Percentiles rank a stretch among this genome's conserved stretches.
Evolutionary conservation across 2,329 filamentous ascomycete species (phyloP).

Genomic region (Pyrenophora graminea): DNA sequence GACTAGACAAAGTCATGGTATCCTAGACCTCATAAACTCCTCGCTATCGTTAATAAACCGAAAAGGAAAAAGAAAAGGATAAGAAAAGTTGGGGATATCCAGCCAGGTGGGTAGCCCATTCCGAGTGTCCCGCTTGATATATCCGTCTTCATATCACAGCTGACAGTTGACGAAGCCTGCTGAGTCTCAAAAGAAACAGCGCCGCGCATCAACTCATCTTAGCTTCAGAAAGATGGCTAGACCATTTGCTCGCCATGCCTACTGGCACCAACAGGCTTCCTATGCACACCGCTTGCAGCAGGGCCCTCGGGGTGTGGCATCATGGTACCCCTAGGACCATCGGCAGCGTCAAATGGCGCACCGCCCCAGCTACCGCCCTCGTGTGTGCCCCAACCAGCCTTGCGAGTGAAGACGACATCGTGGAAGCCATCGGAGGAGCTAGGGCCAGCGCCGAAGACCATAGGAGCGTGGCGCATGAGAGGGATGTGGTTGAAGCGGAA

Average conservation of each 20-base stretch:
- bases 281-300: conserved; percentile 29
- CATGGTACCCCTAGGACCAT: conserved; percentile 43
- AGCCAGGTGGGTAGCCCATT: too few species aligned
- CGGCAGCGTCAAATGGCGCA: conserved; percentile 50
- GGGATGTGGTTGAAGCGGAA: conserved; percentile 70
- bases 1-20: too few species aligned
- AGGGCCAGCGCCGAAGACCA: conserved; percentile 54
- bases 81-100: too few species aligned
- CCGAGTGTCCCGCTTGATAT: too few species aligned
- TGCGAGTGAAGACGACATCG: conserved; percentile 62
- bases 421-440: conserved; percentile 53
- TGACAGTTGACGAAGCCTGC: too few species aligned
- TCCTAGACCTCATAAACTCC: too few species aligned
- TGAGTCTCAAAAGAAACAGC: too few species aligned
- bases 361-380: conserved; percentile 48
- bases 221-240: background rate
- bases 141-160: too few species aligned
- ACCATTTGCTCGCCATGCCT: conserved; percentile 4
- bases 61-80: too few species aligned
- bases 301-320: conserved; percentile 34
- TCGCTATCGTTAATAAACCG: too few species aligned
- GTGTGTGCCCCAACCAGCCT: conserved; percentile 62
- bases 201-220: conserved; percentile 13
- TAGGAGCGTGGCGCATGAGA: conserved; percentile 62
- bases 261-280: conserved; percentile 36